Evolutionary conservation across 2,329 filamentous ascomycete genomes (phyloP).

Genomic region (Cadophora gregata): DNA sequence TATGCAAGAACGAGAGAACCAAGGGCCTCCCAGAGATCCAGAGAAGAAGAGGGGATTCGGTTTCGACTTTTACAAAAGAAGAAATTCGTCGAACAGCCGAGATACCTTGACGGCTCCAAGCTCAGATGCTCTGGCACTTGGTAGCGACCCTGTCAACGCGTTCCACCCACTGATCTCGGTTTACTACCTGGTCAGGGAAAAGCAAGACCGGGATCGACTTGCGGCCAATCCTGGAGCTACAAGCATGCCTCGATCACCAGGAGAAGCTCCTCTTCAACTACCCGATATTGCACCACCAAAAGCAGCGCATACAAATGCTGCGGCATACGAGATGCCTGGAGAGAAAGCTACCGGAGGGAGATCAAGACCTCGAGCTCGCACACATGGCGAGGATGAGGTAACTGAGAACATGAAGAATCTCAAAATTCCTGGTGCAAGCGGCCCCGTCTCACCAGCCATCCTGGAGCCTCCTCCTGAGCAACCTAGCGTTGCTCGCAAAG

Average conservation of each 20-base stretch:
- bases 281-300: conserved; percentile 82
- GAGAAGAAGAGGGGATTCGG: conserved; percentile 87
- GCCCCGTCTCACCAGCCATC: conserved; percentile 54
- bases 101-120: conserved; percentile 88
- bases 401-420: conserved; percentile 74
- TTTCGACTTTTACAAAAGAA: conserved; percentile 96
- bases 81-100: conserved; percentile 86
- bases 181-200: conserved; percentile 96
- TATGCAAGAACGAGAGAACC: conserved; percentile 68
- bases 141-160: conserved; percentile 88
- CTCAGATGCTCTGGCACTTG: conserved; percentile 80
- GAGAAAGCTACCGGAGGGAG: conserved; percentile 86
- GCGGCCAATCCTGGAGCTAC: conserved; percentile 65
- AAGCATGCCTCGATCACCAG: conserved; percentile 60
- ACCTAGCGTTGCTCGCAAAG: conserved; percentile 67
- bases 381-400: conserved; percentile 92
- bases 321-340: conserved; percentile 85
- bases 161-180: conserved; percentile 92
- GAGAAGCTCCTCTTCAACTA: conserved; percentile 61
- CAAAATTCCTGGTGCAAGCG: conserved; percentile 57
- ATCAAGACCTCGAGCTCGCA: conserved; percentile 83
- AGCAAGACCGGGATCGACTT: conserved; percentile 76
- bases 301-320: conserved; percentile 86
- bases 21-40: conserved; percentile 58
- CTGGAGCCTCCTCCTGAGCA: conserved; percentile 64